Evolutionary conservation across 2,329 filamentous ascomycete genomes (phyloP), one percentile per base, ranked within the genome.

Genomic region (Myriosclerotinia scirpicola): DNA sequence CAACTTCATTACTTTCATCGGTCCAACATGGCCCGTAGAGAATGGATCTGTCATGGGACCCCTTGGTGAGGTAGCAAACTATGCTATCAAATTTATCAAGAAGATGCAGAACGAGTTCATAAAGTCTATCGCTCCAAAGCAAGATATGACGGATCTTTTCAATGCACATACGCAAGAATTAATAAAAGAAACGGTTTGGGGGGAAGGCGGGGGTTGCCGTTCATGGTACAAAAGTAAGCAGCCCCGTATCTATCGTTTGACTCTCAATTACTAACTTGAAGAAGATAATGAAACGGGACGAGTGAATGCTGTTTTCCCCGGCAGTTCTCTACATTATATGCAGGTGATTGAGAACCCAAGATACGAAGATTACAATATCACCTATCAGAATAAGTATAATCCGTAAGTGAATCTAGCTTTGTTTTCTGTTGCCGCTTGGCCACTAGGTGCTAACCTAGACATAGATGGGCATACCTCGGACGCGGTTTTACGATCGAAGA

Each of bases 151-250:
- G 8, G 80, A 81, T 52, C 80, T 83, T 71, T 86, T 81, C 78
- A 81, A 79, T 72, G 81, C 77, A 73, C 84, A 82, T 75, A 79
- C 81, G 36, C 75, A 78, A 6, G 73, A 77, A 5, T 84, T 85
- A 69, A 84, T 86, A 80, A 83, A 82, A 54, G 80, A 81, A 34
- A 84, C 81, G 0, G 79, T 81, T 1, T 86, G 84, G 83, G 73
- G 75, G 11, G 82, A 78, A 83, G 73, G 75, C 11, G 82, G 78
- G 2, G 73, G 75, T 11, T 82, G 72, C 26, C 64, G 71, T 56
- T 54, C 69, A 14, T 74, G 72, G 73, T 73, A 71, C 59, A 71
- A 55, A 69, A 68, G 69, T 72, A 72, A 73, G 67, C 26, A 5
- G 8, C 12, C 4, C 8, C n/a, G 22, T 5, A 15, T 50, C 17